Conservation (phyloP, 768 basidiomycete genomes). For the Mycena vitilis region DNA sequence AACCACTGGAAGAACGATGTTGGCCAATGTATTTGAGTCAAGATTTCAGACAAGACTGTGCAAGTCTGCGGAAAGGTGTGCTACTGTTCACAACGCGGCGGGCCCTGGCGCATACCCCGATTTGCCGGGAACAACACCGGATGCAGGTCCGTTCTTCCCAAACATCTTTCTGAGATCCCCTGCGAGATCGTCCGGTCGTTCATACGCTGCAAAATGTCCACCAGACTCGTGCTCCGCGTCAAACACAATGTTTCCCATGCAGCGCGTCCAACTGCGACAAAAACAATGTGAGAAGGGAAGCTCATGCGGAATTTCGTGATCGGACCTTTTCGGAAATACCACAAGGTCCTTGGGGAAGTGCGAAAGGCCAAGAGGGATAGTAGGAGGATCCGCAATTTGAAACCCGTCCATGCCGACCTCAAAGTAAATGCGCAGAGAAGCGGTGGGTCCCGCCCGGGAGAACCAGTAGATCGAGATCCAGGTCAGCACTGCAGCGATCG, state of each 20-base stretch:
- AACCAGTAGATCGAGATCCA: constrained; percentile 48
- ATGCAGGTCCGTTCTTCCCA: constrained; percentile 49
- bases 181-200: constrained; percentile 48
- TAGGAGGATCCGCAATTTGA: background rate
- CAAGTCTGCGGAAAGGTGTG: too few relatives aligned
- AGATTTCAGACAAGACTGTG: too few relatives aligned
- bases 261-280: constrained; percentile 8
- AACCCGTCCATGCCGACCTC: constrained; percentile 30
- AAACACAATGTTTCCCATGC: constrained; percentile 21
- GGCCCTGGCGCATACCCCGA: background rate
- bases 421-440: constrained; percentile 33
- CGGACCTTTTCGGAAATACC: constrained; percentile 19
- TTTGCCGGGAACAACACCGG: constrained; percentile 33
- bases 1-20: too few relatives aligned
- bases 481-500: constrained; percentile 37
- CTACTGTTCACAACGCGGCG: too few relatives aligned
- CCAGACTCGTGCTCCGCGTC: constrained; percentile 37
- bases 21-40: too few relatives aligned
- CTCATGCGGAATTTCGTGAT: background rate
- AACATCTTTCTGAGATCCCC: constrained; percentile 55
- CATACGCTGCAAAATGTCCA: constrained; percentile 55
- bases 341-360: constrained; percentile 18
- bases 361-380: constrained; percentile 24
- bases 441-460: constrained; percentile 43
- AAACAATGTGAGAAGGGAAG: background rate